These are phyloP conservation scores for Drechmeria coniospora DNA, from an alignment of 2,329 filamentous ascomycete species.

Conservation along the genomic window DNA sequence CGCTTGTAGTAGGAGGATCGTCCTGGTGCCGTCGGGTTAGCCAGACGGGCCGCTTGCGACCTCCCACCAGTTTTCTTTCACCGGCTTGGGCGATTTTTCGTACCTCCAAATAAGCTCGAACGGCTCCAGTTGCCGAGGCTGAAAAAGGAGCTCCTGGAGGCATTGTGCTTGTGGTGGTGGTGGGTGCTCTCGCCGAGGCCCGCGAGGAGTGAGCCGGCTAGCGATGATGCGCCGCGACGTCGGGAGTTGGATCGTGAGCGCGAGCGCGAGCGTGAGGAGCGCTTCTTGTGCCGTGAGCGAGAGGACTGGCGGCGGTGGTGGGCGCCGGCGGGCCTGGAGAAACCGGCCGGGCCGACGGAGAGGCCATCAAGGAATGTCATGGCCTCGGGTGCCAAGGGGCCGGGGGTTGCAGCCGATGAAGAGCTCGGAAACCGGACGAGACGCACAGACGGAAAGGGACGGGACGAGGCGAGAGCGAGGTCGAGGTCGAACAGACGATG, in stretches of 20 bases:
- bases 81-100: no score
- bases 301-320: conserved; percentile 13
- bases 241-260: conserved; percentile 23
- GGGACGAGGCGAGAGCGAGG: no score
- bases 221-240: conserved; percentile 16
- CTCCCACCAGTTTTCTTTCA: not conserved
- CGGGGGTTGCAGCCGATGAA: not conserved
- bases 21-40: conserved; percentile 17
- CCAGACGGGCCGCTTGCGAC: not conserved
- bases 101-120: conserved; percentile 31
- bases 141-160: conserved; percentile 30
- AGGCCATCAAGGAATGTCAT: conserved; percentile 21
- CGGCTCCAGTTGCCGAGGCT: conserved; percentile 27
- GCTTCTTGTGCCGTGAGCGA: conserved; percentile 17
- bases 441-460: no score
- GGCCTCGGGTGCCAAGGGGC: conserved; percentile 1
- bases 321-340: conserved; percentile 11
- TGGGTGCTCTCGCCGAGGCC: no score
- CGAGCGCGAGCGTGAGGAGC: conserved; percentile 21
- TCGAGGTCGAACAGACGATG: no score
- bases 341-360: conserved; percentile 15
- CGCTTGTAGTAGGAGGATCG: conserved; percentile 60
- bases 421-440: no score
- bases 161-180: conserved; percentile 23
- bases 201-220: conserved; percentile 18